Evolutionary conservation across 2,329 filamentous ascomycete genomes (phyloP).

Genomic region (Colletotrichum viniferum): DNA sequence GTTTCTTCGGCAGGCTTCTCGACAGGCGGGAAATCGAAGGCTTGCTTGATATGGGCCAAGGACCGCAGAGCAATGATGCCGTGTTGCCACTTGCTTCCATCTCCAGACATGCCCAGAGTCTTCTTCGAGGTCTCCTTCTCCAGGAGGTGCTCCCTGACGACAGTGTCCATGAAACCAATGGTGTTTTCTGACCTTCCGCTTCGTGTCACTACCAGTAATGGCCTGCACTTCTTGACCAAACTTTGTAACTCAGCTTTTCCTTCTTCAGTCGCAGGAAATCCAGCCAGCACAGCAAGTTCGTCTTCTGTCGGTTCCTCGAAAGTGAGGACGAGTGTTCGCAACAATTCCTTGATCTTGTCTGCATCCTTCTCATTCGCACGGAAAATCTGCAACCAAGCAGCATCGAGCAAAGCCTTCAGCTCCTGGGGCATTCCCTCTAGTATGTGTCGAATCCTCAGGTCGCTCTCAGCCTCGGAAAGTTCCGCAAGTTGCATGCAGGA

Average conservation of each 20-base stretch:
- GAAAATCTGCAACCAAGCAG: slow-evolving; percentile 42
- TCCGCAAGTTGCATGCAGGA: slow-evolving; percentile 45
- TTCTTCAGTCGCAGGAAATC: slow-evolving; percentile 33
- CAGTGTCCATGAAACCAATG: slow-evolving; percentile 32
- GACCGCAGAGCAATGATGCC: slow-evolving; percentile 42
- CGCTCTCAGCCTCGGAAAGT: slow-evolving; percentile 38
- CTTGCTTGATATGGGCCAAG: slow-evolving; percentile 40
- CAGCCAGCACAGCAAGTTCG: slow-evolving; percentile 41
- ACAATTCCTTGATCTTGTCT: slow-evolving; percentile 46
- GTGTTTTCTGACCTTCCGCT: slow-evolving; percentile 16
- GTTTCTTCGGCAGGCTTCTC: neutral
- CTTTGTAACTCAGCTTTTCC: slow-evolving; percentile 36
- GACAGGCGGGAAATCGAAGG: slow-evolving; percentile 30
- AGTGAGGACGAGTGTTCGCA: slow-evolving; percentile 43
- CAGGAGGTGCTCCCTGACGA: slow-evolving; percentile 42
- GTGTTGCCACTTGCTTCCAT: slow-evolving; percentile 46
- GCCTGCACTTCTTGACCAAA: slow-evolving; percentile 42
- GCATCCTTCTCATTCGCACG: slow-evolving; percentile 31
- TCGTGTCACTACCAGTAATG: slow-evolving; percentile 26
- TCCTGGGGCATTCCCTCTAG: slow-evolving; percentile 45
- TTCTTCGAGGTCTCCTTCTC: slow-evolving; percentile 33
- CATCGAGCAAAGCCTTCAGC: slow-evolving; percentile 37
- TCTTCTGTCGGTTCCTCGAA: slow-evolving; percentile 43
- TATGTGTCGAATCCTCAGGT: slow-evolving; percentile 40
- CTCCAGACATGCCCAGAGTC: slow-evolving; percentile 37